These are phyloP conservation scores for Luvunga scandens DNA, from an alignment of 345 rosid genomes.

Conservation along the genomic window DNA sequence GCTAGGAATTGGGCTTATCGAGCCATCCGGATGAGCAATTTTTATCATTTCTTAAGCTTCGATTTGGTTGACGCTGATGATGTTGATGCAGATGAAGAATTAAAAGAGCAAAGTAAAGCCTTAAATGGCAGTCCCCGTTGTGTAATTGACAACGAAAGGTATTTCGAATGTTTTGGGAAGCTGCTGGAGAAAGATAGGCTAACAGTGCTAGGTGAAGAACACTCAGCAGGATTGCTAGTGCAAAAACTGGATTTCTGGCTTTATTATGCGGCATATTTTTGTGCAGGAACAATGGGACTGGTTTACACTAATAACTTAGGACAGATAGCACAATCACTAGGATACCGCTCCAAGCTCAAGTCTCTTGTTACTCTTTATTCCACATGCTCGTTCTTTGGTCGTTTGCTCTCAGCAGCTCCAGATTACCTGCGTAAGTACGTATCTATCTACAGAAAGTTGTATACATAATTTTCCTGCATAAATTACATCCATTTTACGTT, in stretches of 20 bases:
- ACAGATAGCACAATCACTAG: slow-evolving; percentile 77
- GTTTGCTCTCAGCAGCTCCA: slow-evolving; percentile 77
- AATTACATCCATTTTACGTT: neutral
- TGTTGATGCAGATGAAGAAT: slow-evolving; percentile 47
- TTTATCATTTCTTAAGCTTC: slow-evolving; percentile 32
- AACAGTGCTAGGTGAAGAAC: slow-evolving; percentile 72
- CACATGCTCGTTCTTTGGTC: slow-evolving; percentile 79
- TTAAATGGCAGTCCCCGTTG: neutral
- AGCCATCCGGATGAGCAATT: slow-evolving; percentile 16
- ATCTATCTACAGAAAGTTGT: slow-evolving; percentile 3
- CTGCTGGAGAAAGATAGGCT: slow-evolving; percentile 44
- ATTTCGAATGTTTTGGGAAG: slow-evolving; percentile 26
- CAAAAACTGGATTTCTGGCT: slow-evolving; percentile 79
- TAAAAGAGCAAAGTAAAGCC: slow-evolving; percentile 19
- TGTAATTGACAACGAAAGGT: slow-evolving; percentile 17
- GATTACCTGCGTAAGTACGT: slow-evolving; percentile 72
- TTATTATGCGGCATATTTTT: slow-evolving; percentile 65
- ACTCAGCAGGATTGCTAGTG: slow-evolving; percentile 45
- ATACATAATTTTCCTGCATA: neutral
- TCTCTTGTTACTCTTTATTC: slow-evolving; percentile 68
- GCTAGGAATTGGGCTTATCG: slow-evolving; percentile 48
- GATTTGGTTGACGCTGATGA: slow-evolving; percentile 44
- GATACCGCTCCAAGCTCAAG: slow-evolving; percentile 33
- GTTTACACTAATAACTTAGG: slow-evolving; percentile 86
- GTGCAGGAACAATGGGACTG: slow-evolving; percentile 79